Evolutionary conservation across 352 stramenopile genomes (phyloP).

Genomic region (Phytophthora sansomeana): DNA sequence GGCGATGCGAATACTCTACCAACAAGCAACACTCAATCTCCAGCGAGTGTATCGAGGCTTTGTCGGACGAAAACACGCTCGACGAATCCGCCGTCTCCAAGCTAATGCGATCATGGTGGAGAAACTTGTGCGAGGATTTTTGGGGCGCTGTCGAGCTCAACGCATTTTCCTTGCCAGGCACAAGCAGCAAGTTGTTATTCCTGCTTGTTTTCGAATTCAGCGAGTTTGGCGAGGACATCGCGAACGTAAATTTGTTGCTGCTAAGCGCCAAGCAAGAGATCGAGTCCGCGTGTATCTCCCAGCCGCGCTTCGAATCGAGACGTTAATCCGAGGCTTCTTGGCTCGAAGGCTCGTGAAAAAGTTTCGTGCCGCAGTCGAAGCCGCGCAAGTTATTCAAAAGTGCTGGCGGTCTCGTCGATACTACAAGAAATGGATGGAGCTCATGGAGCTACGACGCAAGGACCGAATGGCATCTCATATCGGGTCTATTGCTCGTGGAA

Average conservation of each 20-base stretch:
- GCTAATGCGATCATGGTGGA: conserved; percentile 55
- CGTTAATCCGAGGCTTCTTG: conserved; percentile 62
- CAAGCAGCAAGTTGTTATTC: conserved; percentile 56
- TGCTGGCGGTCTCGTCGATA: conserved; percentile 59
- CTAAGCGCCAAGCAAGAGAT: conserved; percentile 39
- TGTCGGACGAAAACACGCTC: conserved; percentile 47
- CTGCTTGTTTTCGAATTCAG: conserved; percentile 55
- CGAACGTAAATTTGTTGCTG: conserved; percentile 40
- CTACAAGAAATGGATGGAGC: conserved; percentile 56
- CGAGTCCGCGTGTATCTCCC: conserved; percentile 53
- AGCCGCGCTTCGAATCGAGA: conserved; percentile 60
- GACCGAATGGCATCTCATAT: conserved; percentile 75
- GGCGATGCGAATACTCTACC: conserved; percentile 36
- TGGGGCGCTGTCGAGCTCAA: conserved; percentile 53
- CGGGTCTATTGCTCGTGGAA: conserved; percentile 64
- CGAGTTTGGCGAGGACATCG: conserved; percentile 60
- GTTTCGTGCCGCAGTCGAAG: conserved; percentile 40
- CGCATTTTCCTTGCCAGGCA: conserved; percentile 52
- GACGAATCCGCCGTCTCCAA: conserved; percentile 55
- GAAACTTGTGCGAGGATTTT: conserved; percentile 63
- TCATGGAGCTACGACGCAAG: conserved; percentile 52
- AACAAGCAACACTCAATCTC: conserved; percentile 38
- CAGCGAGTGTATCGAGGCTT: conserved; percentile 69
- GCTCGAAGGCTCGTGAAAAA: conserved; percentile 46
- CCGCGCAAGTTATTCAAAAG: conserved; percentile 55